Percentiles rank a stretch among this genome's conserved stretches.
Evolutionary conservation across 768 basidiomycete genomes (phyloP).

Genomic region (Termitomyces eurrhizus): DNA sequence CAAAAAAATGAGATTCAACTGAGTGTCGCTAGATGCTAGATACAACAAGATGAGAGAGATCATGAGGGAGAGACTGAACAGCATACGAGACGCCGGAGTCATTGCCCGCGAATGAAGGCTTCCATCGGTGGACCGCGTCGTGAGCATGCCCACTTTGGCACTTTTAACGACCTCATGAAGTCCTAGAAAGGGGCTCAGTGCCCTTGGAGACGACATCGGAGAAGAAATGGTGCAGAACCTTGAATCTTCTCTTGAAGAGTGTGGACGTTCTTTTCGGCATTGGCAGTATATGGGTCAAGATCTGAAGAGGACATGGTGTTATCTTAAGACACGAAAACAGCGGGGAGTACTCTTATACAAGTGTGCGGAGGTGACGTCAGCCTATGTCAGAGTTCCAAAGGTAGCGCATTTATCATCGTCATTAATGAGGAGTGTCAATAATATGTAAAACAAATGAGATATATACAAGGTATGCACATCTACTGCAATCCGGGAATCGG

Average conservation of each 20-base stretch:
- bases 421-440: conserved; percentile 13
- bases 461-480: conserved; percentile 37
- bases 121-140: conserved; percentile 65
- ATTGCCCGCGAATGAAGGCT: conserved; percentile 79
- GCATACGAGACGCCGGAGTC: conserved; percentile 65
- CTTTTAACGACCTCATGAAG: conserved; percentile 62
- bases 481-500: conserved; percentile 44
- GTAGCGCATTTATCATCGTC: conserved; percentile 6
- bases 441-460: conserved; percentile 30
- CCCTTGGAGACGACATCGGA: too few species aligned
- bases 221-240: too few species aligned
- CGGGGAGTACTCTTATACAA: conserved; percentile 16
- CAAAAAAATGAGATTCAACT: conserved; percentile 61
- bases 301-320: conserved; percentile 21
- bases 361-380: conserved; percentile 17
- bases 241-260: conserved; percentile 63
- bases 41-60: not conserved
- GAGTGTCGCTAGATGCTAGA: conserved; percentile 40
- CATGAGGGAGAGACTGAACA: not conserved
- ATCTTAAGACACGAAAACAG: not conserved
- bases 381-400: not conserved
- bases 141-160: conserved; percentile 72
- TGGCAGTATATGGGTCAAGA: conserved; percentile 73
- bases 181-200: conserved; percentile 38
- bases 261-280: conserved; percentile 55